Percentiles rank a stretch among this genome's conserved stretches.
phyloP scores from a whole-genome alignment of 2,329 filamentous ascomycete genomes.

The Coniochaeta prunicola region DNA sequence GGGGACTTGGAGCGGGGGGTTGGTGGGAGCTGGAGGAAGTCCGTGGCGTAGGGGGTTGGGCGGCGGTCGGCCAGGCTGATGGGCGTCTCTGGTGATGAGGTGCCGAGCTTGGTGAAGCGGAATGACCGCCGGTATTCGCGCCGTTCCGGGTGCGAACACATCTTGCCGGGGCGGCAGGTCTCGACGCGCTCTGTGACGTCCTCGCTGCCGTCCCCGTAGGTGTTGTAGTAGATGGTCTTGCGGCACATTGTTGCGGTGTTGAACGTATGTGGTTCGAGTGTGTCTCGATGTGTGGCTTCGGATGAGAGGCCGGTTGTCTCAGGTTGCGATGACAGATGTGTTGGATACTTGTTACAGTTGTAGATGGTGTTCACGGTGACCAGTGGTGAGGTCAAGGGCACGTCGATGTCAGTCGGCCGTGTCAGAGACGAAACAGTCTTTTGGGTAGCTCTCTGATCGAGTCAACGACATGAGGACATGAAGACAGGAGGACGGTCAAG shows the following conservation, averaged over 20 bases:
- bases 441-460: constrained; percentile 12
- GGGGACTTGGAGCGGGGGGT: constrained; percentile 17
- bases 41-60: constrained; percentile 4
- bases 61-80: constrained; percentile 1
- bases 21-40: constrained; percentile 8
- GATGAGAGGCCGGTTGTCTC: background rate
- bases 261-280: constrained; percentile 4
- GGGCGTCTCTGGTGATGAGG: background rate
- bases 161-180: constrained; percentile 19
- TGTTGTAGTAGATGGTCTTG: constrained; percentile 24
- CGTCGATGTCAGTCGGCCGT: constrained; percentile 24
- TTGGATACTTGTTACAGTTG: constrained; percentile 4
- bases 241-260: constrained; percentile 22
- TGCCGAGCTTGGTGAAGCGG: constrained; percentile 15
- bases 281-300: background rate
- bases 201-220: constrained; percentile 20
- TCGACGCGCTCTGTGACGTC: constrained; percentile 23
- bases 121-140: constrained; percentile 17
- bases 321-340: background rate
- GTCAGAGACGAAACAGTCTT: constrained; percentile 22
- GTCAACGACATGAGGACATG: constrained; percentile 26
- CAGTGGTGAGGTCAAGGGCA: constrained; percentile 6
- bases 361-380: constrained; percentile 9
- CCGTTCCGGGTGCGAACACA: constrained; percentile 17
- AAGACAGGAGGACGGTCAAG: constrained; percentile 1